phyloP scores from a whole-genome alignment of 108 stramenopile genomes.

The Cyclotella cryptica region DNA sequence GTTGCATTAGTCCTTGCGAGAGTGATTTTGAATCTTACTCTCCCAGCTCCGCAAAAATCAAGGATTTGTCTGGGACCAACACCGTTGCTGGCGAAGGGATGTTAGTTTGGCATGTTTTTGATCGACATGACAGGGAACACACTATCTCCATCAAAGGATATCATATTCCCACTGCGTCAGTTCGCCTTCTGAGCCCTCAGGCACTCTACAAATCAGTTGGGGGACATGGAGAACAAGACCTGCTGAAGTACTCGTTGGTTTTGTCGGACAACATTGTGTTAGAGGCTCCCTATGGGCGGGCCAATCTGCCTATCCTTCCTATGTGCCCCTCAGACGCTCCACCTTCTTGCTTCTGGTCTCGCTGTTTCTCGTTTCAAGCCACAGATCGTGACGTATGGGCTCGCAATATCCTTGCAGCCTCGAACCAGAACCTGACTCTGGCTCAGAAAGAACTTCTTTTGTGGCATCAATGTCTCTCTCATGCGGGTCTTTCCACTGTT shows the following conservation, averaged over 20 bases:
- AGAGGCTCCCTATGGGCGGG: neutral
- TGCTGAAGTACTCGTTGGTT: neutral
- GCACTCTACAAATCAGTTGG: neutral
- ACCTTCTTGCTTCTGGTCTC: neutral
- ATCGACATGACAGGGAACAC: neutral
- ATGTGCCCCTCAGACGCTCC: neutral
- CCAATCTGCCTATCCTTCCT: neutral
- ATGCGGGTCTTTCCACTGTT: neutral
- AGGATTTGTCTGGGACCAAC: conserved; percentile 11
- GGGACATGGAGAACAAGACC: neutral
- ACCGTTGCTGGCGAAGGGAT: conserved; percentile 1
- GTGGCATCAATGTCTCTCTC: neutral
- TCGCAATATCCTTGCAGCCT: neutral
- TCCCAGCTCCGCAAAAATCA: neutral
- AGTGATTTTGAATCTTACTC: neutral
- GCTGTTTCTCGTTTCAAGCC: neutral
- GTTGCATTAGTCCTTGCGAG: neutral
- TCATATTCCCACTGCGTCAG: neutral
- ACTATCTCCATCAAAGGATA: neutral
- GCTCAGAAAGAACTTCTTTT: conserved; percentile 10
- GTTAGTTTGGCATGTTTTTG: neutral
- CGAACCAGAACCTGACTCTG: neutral
- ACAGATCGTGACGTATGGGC: too few species aligned
- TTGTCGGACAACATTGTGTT: neutral
- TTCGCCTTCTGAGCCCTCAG: neutral